Evolutionary conservation across 1,284 basidiomycete species (phyloP), one percentile per base, ranked within the genome.

Genomic region (Exobasidium cylindrosporum): DNA sequence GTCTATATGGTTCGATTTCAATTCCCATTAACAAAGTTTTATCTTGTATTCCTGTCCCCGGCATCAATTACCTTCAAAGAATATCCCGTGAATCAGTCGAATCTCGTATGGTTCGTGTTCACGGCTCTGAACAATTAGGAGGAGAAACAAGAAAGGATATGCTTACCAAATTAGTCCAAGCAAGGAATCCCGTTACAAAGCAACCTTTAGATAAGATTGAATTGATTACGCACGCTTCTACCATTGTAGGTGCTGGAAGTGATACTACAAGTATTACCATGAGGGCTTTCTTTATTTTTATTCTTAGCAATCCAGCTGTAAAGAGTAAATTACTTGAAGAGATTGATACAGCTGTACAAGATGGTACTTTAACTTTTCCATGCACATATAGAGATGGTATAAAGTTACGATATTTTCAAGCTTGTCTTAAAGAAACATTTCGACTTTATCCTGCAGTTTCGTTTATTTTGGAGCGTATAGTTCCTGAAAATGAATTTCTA

Each of bases 361-460:
- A 65, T 24, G 74, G 68, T 7, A 60, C 58, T 14, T 63, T 74
- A 6, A 47, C 58, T 11, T 57, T 68, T 28, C 70, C 76, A 2
- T 61, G 60, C 72, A 67, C 66, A 54, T 73, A 77, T 31, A 69
- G 63, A 5, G 65, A 70, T 4, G 76, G 69, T 0, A 58, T 65
- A 1, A 65, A 73, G 52, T 56, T 77, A 3, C 60, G 63, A 23
- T 78, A 74, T 32, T 58, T 78, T 7, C 68, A 74, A 61, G 77
- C 74, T 4, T 76, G 72, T 57, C 63, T 79, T 62, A 79, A 79
- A 62, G 77, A 79, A 60, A 66, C 69, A 0, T 59, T 79, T 2
- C 70, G 77, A 14, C 69, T 77, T 2, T 73, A 77, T n/a, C 77
- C 77, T 1, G 70, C 77, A 13, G 74, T 79, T 21, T 69, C 74